A percentile compares a stretch with the other conserved stretches of the same genome.
phyloP scores from a whole-genome alignment of 345 rosid species.

The Erucastrum elatum region DNA sequence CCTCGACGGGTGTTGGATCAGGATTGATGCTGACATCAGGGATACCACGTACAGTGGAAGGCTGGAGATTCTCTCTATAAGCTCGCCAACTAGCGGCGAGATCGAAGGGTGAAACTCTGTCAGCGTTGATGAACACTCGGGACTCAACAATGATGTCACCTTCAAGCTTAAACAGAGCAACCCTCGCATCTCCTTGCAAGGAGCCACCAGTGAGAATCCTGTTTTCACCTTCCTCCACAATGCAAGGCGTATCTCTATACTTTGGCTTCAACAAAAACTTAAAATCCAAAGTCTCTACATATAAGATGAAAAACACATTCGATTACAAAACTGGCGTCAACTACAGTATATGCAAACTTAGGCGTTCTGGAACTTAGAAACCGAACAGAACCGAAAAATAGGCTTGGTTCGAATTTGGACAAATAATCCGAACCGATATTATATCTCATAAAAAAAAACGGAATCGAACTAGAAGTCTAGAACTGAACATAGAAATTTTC shows the following conservation, averaged over 20 bases:
- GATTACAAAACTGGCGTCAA: not conserved
- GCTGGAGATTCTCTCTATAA: slow-evolving; percentile 87
- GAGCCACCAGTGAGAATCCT: slow-evolving; percentile 72
- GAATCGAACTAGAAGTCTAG: not conserved
- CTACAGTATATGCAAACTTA: not conserved
- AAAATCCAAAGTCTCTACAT: slow-evolving; percentile 89
- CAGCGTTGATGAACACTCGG: slow-evolving; percentile 77
- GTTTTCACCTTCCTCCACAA: slow-evolving; percentile 89
- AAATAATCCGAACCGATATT: not conserved
- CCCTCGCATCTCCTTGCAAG: slow-evolving; percentile 79
- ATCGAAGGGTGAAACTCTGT: slow-evolving; percentile 93
- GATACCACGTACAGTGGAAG: slow-evolving; percentile 89
- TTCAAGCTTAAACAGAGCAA: slow-evolving; percentile 64
- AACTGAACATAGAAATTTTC: not conserved
- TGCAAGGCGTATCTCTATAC: slow-evolving; percentile 53
- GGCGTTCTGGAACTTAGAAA: no score
- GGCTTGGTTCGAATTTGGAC: not conserved
- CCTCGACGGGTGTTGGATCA: slow-evolving; percentile 65
- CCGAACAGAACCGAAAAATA: no score
- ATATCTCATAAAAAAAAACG: no score
- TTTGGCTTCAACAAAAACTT: slow-evolving; percentile 97
- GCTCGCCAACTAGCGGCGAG: slow-evolving; percentile 99
- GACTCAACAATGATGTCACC: slow-evolving; percentile 76
- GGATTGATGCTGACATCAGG: slow-evolving; percentile 94
- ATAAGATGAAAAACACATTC: not conserved